Evolutionary conservation across 2,329 filamentous ascomycete species (phyloP).

Genomic region (Setomelanomma holmii): DNA sequence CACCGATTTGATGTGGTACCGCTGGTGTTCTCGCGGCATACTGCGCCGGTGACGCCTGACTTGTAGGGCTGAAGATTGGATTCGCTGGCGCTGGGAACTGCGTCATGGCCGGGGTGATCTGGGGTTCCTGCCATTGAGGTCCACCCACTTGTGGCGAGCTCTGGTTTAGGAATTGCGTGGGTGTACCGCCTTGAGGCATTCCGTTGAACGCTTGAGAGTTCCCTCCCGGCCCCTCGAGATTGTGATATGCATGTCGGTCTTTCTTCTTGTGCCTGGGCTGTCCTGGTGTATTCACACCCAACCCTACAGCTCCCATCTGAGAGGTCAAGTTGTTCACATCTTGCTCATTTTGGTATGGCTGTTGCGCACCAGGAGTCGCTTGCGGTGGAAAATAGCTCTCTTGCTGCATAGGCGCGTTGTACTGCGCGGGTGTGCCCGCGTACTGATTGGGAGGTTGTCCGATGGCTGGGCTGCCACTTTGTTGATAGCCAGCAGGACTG

Average conservation of each 20-base stretch:
- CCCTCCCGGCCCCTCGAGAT: conserved; percentile 73
- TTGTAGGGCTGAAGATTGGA: conserved; percentile 58
- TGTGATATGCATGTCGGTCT: conserved; percentile 91
- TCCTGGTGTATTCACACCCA: conserved; percentile 51
- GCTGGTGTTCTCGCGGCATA: conserved; percentile 42
- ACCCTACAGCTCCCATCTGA: conserved; percentile 37
- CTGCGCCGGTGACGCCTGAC: conserved; percentile 44
- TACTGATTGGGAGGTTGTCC: conserved; percentile 42
- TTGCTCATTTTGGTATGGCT: conserved; percentile 33
- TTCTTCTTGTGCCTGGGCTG: conserved; percentile 78
- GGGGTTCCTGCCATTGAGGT: conserved; percentile 50
- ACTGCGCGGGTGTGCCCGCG: conserved; percentile 34
- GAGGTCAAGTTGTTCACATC: conserved; percentile 42
- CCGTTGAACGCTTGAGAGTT: conserved; percentile 75
- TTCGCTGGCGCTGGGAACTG: conserved; percentile 68
- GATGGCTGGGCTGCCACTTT: conserved; percentile 45
- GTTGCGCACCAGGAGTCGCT: conserved; percentile 27
- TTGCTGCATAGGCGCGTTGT: conserved; percentile 37
- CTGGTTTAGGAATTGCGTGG: conserved; percentile 66
- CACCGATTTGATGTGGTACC: conserved; percentile 32
- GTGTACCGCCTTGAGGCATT: conserved; percentile 65
- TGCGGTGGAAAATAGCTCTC: conserved; percentile 54
- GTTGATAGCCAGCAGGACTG: conserved; percentile 54
- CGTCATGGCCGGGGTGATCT: conserved; percentile 56
- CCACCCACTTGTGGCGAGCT: conserved; percentile 39